Evolutionary conservation across 306 rosid species (phyloP), one percentile per base, ranked within the genome.

Genomic region (Cicer cuneatum): DNA sequence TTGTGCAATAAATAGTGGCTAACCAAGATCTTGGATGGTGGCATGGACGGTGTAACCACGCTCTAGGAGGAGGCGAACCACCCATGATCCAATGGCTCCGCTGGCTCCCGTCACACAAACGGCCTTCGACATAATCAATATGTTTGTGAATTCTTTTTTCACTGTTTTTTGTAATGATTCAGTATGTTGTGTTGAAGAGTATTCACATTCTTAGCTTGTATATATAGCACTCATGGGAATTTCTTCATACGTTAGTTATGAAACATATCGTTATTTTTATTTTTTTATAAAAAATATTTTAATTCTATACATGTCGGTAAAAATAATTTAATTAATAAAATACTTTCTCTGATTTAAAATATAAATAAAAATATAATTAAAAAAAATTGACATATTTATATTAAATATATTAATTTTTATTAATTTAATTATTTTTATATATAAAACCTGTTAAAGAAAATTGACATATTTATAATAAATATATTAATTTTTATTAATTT

Each of bases 91-190:
- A 2, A 93, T 93, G 83, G 91, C 85, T 56, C 98, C 98, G 24
- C 98, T 93, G 65, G 85, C 96, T 51, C 98, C 98, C 15, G 98
- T 90, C 41, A 93, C 98, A 74, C 98, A 90, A 6, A 93, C 96
- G 11, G 75, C 78, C 79, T 88, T 87, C 40, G 87, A 75, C 69
- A 64, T 67, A 41, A 39, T 1, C 0, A 21, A 13, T 51, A 51
- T 10, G 15, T 45, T 56, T 43, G 24, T 29, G 69, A 73, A 67
- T 47, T 46, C 1, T 3, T 38, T 57, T 37, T 7, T 18, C 1
- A 19, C 66, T 40, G 0, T 5, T 9, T 49, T 69, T 35, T 3
- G 10, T 11, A 9, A 10, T 14, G 16, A 51, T 6, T 53, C 16
- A 13, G 29, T 66, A 7, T 18, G 47, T 74, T 10, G 63, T 13